A percentile compares a stretch with the other conserved stretches of the same genome.
Conservation (phyloP, 1,284 basidiomycete genomes). For the Phellopilus nigrolimitatus region DNA sequence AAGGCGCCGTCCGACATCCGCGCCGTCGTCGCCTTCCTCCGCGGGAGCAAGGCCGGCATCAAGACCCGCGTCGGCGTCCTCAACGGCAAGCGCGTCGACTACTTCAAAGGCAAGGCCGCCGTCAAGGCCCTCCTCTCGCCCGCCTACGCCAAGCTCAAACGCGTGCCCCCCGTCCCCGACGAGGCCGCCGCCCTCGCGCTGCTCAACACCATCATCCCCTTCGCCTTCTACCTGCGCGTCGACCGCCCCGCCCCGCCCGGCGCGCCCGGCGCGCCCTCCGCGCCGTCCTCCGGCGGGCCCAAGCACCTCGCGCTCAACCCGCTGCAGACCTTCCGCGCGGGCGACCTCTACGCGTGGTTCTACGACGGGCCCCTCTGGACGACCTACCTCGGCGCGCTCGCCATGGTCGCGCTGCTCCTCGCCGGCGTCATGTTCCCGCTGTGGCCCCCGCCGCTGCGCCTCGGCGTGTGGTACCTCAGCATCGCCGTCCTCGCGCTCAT, state of each 20-base stretch:
- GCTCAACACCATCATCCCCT: conserved; percentile 74
- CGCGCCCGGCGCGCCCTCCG: not conserved
- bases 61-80: conserved; percentile 88
- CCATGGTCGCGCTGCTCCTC: conserved; percentile 92
- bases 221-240: conserved; percentile 86
- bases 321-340: conserved; percentile 74
- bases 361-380: conserved; percentile 93
- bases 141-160: conserved; percentile 85
- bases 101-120: conserved; percentile 96
- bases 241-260: conserved; percentile 53
- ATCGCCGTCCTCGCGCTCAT: conserved; percentile 87
- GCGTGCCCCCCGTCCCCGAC: conserved; percentile 70
- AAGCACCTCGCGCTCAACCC: conserved; percentile 80
- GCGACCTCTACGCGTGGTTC: conserved; percentile 94
- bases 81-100: conserved; percentile 94
- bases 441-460: conserved; percentile 91
- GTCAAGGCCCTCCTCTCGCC: conserved; percentile 90
- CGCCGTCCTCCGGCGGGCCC: conserved; percentile 48
- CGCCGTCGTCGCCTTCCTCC: conserved; percentile 80
- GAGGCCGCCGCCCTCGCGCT: conserved; percentile 76
- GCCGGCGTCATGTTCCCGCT: conserved; percentile 99
- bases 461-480: conserved; percentile 95
- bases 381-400: conserved; percentile 87
- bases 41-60: conserved; percentile 81
- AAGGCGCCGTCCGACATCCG: conserved; percentile 74